A percentile compares a stretch with the other conserved stretches of the same genome.
These are phyloP conservation scores for Debaryomyces sp. DNA, from an alignment of 1,139 yeast species.

Conservation along the genomic window DNA sequence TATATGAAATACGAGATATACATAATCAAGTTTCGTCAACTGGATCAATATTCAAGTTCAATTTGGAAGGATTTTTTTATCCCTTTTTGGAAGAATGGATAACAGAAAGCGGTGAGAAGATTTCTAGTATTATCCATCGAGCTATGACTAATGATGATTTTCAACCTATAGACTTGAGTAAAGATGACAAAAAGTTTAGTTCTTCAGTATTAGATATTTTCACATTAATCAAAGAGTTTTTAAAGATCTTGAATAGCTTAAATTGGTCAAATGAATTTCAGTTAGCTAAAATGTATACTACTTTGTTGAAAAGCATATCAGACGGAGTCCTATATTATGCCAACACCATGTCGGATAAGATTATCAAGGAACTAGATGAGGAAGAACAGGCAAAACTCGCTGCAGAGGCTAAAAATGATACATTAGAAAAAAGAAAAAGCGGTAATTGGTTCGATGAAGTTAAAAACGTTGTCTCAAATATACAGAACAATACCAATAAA, in stretches of 20 bases:
- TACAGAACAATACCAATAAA: constrained; percentile 30
- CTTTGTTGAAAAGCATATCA: constrained; percentile 61
- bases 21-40: constrained; percentile 50
- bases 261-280: constrained; percentile 68
- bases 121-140: constrained; percentile 53
- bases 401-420: constrained; percentile 30
- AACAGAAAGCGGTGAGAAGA: constrained; percentile 50
- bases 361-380: constrained; percentile 52
- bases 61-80: constrained; percentile 61
- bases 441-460: constrained; percentile 48
- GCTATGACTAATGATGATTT: constrained; percentile 61
- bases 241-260: constrained; percentile 54
- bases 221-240: constrained; percentile 59
- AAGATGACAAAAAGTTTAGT: constrained; percentile 39
- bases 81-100: constrained; percentile 63
- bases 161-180: constrained; percentile 51
- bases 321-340: constrained; percentile 62
- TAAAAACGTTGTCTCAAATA: constrained; percentile 51
- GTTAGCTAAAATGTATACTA: constrained; percentile 59
- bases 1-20: constrained; percentile 58
- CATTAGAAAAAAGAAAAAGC: constrained; percentile 25
- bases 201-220: constrained; percentile 71
- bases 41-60: constrained; percentile 47
- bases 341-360: constrained; percentile 43
- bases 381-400: constrained; percentile 31